A percentile compares a stretch with the other conserved stretches of the same genome.
Conservation (phyloP, 371 early-diverging fungal genomes). For the Syncephalastrum monosporum region DNA sequence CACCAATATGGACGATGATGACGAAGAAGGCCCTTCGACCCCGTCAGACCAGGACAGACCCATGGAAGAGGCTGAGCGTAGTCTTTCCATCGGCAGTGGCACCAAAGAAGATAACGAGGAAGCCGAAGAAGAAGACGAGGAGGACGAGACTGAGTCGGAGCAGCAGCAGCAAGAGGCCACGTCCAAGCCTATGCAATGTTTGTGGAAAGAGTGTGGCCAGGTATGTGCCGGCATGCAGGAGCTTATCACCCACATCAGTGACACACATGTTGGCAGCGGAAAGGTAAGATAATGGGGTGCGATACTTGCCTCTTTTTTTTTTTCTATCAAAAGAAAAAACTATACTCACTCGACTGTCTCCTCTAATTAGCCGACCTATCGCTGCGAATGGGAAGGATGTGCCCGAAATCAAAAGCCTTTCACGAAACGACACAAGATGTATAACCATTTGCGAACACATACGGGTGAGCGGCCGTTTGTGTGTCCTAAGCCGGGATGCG, state of each 20-base stretch:
- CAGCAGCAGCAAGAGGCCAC: conserved; percentile 9
- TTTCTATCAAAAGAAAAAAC: too few relatives aligned
- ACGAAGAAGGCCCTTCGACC: conserved; percentile 21
- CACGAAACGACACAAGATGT: conserved; percentile 88
- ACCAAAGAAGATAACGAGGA: conserved; percentile 13
- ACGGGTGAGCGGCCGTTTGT: conserved; percentile 80
- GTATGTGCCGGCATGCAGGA: conserved; percentile 40
- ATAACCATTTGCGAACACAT: conserved; percentile 87
- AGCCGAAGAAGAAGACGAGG: conserved; percentile 16
- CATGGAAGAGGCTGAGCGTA: too few relatives aligned
- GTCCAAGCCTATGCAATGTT: conserved; percentile 36
- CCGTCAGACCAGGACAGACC: conserved; percentile 8
- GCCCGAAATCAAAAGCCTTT: conserved; percentile 76
- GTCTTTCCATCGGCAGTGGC: conserved; percentile 1
- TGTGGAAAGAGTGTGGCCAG: conserved; percentile 55
- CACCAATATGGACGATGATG: conserved; percentile 22
- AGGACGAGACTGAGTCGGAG: conserved; percentile 11
- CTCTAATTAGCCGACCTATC: conserved; percentile 55
- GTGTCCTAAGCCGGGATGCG: conserved; percentile 56
- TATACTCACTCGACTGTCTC: too few relatives aligned
- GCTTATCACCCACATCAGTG: conserved; percentile 59
- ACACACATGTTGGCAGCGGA: conserved; percentile 54
- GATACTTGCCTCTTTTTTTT: not conserved
- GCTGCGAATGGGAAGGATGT: conserved; percentile 84
- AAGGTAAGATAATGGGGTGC: conserved; percentile 9